Conservation (phyloP, 345 rosid species). For the Bretschneidera sinensis region DNA sequence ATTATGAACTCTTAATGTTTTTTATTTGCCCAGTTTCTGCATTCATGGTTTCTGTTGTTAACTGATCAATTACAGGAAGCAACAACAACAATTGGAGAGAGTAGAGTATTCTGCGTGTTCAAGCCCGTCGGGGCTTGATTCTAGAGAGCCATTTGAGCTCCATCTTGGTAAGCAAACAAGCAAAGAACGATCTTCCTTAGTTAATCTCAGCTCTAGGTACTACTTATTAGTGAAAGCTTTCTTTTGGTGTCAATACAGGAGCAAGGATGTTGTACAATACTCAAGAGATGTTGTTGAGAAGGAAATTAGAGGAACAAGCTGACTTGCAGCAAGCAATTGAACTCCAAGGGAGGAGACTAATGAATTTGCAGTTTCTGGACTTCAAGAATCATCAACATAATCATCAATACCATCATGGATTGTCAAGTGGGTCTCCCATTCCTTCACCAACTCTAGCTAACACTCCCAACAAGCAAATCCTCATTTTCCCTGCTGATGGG, state of each 20-base stretch:
- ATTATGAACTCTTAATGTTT: not conserved
- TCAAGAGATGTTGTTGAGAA: slow-evolving; percentile 54
- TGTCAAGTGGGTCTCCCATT: slow-evolving; percentile 39
- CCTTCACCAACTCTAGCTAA: slow-evolving; percentile 34
- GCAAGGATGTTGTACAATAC: slow-evolving; percentile 44
- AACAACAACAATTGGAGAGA: slow-evolving; percentile 49
- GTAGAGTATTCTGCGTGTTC: slow-evolving; percentile 48
- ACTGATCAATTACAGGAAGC: slow-evolving; percentile 39
- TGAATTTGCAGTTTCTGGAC: slow-evolving; percentile 53
- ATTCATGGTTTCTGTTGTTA: slow-evolving; percentile 7
- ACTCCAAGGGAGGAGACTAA: slow-evolving; percentile 49
- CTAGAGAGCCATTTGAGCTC: slow-evolving; percentile 52
- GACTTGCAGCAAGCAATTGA: slow-evolving; percentile 73
- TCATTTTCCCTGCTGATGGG: slow-evolving; percentile 21
- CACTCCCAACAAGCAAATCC: slow-evolving; percentile 25
- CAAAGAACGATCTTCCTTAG: not conserved
- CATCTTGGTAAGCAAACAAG: slow-evolving; percentile 37
- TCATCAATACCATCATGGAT: slow-evolving; percentile 33
- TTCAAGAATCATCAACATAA: slow-evolving; percentile 33
- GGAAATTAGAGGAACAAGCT: slow-evolving; percentile 69
- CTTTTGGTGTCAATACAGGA: slow-evolving; percentile 24
- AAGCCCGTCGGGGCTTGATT: slow-evolving; percentile 40
- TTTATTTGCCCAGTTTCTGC: not conserved
- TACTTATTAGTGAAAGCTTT: not conserved
- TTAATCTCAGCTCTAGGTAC: not conserved